Evolutionary conservation across 2,329 filamentous ascomycete species (phyloP).

Genomic region (Talaromyces albobiverticillius): DNA sequence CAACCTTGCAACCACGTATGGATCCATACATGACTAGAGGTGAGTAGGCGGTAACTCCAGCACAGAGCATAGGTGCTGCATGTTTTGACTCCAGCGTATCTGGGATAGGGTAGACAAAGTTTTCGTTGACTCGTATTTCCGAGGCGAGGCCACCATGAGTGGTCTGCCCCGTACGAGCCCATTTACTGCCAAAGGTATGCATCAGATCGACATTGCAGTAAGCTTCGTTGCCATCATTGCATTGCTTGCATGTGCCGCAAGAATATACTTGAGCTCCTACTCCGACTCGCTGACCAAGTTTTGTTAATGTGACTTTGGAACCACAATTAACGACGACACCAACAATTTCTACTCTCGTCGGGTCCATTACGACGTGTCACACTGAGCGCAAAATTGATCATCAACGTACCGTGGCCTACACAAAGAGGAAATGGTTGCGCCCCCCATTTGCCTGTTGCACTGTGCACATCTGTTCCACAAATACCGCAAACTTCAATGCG

Average conservation of each 20-base stretch:
- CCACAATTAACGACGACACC: conserved; percentile 59
- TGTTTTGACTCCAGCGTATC: conserved; percentile 47
- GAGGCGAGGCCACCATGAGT: conserved; percentile 58
- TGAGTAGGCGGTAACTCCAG: conserved; percentile 70
- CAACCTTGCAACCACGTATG: conserved; percentile 70
- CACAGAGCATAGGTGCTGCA: conserved; percentile 73
- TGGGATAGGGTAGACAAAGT: conserved; percentile 62
- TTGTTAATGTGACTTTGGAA: conserved; percentile 30
- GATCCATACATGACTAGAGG: conserved; percentile 66
- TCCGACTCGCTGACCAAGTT: conserved; percentile 41
- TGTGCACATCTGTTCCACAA: conserved; percentile 62
- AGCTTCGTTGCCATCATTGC: conserved; percentile 41
- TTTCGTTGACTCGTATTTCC: conserved; percentile 53
- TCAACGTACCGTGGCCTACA: conserved; percentile 31
- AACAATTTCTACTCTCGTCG: too few relatives aligned
- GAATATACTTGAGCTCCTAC: conserved; percentile 61
- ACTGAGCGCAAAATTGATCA: conserved; percentile 43
- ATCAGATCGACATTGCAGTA: too few relatives aligned
- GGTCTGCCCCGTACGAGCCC: conserved; percentile 31
- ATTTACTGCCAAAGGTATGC: conserved; percentile 25
- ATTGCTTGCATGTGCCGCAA: conserved; percentile 57
- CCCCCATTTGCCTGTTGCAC: too few relatives aligned
- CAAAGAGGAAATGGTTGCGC: conserved; percentile 40
- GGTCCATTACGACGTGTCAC: too few relatives aligned
- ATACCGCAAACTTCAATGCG: conserved; percentile 63